Evolutionary conservation across 2,329 filamentous ascomycete genomes (phyloP).

Genomic region (Epichloe gansuensis): DNA sequence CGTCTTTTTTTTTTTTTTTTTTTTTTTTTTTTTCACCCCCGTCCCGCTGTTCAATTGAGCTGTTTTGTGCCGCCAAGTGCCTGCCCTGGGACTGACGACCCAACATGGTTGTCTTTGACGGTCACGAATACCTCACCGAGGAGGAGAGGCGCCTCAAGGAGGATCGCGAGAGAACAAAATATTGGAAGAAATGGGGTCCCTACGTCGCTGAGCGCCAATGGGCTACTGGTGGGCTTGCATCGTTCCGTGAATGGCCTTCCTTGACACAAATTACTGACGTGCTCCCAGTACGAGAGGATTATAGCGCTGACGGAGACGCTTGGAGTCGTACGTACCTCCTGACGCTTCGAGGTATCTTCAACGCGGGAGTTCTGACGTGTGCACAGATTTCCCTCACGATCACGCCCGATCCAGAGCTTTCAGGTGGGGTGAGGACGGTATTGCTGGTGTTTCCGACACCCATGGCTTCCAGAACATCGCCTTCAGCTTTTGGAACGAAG

Average conservation of each 20-base stretch:
- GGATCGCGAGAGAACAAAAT: constrained; percentile 70
- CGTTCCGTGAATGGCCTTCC: background rate
- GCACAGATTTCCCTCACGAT: constrained; percentile 80
- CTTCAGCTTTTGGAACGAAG: constrained; percentile 95
- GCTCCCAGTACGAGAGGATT: constrained; percentile 68
- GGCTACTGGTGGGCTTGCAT: constrained; percentile 60
- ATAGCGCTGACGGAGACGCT: constrained; percentile 77
- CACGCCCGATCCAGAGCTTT: constrained; percentile 80
- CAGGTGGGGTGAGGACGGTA: constrained; percentile 94
- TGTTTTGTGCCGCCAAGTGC: constrained; percentile 7
- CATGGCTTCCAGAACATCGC: constrained; percentile 87
- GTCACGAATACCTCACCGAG: constrained; percentile 74
- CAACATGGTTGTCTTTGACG: constrained; percentile 80
- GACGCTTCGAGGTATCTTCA: background rate
- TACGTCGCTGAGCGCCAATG: constrained; percentile 92
- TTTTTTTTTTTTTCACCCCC: background rate
- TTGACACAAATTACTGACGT: constrained; percentile 14
- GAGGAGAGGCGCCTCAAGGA: constrained; percentile 86
- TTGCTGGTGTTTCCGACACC: constrained; percentile 84
- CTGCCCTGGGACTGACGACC: constrained; percentile 2
- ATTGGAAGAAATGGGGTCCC: constrained; percentile 98
- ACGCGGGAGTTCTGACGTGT: constrained; percentile 4
- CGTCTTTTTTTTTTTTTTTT: background rate
- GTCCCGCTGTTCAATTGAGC: constrained; percentile 4
- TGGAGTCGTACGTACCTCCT: constrained; percentile 68